A percentile compares a stretch with the other conserved stretches of the same genome.
These are phyloP conservation scores for Stachybotrys elegans DNA, from an alignment of 2,329 filamentous ascomycete species.

Conservation along the genomic window DNA sequence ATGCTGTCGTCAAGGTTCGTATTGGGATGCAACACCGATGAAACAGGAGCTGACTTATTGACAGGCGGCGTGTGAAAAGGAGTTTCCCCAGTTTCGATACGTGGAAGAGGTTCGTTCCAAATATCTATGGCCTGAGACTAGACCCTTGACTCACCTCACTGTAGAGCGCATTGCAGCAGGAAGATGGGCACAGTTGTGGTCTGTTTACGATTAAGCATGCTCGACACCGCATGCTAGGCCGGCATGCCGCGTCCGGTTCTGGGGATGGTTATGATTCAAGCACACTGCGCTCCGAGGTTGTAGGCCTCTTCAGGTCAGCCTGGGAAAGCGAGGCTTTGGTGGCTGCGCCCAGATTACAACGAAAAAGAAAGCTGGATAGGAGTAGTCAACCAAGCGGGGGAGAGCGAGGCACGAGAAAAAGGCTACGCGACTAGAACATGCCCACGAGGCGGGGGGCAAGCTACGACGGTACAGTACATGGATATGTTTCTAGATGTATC, in stretches of 20 bases:
- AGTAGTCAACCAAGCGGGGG: not conserved
- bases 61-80: not conserved
- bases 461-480: too few species aligned
- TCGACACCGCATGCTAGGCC: conserved; percentile 2
- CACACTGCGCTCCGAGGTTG: not conserved
- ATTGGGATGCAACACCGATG: not conserved
- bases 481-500: too few species aligned
- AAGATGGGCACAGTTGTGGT: conserved; percentile 5
- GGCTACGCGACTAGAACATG: too few species aligned
- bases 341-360: not conserved
- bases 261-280: not conserved
- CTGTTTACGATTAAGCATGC: conserved; percentile 5
- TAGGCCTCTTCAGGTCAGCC: not conserved
- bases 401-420: not conserved
- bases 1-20: conserved; percentile 3
- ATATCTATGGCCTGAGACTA: not conserved
- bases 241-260: not conserved
- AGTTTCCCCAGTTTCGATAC: conserved; percentile 4
- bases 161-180: conserved; percentile 3
- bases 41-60: not conserved
- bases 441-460: too few species aligned
- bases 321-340: not conserved
- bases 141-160: not conserved
- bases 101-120: conserved; percentile 2
- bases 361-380: not conserved